A percentile compares a stretch with the other conserved stretches of the same genome.
phyloP scores from a whole-genome alignment of 176 grass and related monocot species.

The Phoenix dactylifera region DNA sequence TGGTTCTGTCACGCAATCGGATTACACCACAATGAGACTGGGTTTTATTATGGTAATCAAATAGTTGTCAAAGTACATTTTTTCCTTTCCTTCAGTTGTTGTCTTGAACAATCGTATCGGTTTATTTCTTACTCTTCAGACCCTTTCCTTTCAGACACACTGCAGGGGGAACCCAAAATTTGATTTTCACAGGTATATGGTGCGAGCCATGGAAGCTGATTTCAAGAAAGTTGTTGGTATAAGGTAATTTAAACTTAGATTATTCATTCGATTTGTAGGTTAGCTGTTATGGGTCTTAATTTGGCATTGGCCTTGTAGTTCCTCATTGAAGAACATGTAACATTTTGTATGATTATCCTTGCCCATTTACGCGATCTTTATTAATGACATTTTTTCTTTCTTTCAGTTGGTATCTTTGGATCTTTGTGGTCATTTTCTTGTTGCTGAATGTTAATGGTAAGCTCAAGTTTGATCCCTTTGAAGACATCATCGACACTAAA shows the following conservation, averaged over 20 bases:
- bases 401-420: slow-evolving; percentile 85
- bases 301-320: too few relatives aligned
- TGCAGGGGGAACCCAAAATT: slow-evolving; percentile 68
- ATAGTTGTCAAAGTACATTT: too few relatives aligned
- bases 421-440: slow-evolving; percentile 90
- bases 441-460: slow-evolving; percentile 87
- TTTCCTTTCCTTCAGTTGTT: too few relatives aligned
- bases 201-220: slow-evolving; percentile 77
- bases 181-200: slow-evolving; percentile 82
- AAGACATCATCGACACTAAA: not conserved
- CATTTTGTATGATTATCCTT: too few relatives aligned
- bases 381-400: not conserved
- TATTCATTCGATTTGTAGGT: slow-evolving; percentile 3
- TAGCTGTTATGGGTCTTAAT: not conserved
- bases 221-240: slow-evolving; percentile 91
- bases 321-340: too few relatives aligned
- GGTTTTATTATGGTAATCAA: too few relatives aligned
- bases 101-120: too few relatives aligned
- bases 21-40: too few relatives aligned
- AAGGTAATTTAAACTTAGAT: slow-evolving; percentile 34
- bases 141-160: slow-evolving; percentile 48
- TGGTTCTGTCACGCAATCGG: too few relatives aligned
- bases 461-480: not conserved
- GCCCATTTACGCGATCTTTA: not conserved
- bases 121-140: not conserved